Evolutionary conservation across 352 stramenopile genomes (phyloP).

Genomic region (Thraustotheca clavata): DNA sequence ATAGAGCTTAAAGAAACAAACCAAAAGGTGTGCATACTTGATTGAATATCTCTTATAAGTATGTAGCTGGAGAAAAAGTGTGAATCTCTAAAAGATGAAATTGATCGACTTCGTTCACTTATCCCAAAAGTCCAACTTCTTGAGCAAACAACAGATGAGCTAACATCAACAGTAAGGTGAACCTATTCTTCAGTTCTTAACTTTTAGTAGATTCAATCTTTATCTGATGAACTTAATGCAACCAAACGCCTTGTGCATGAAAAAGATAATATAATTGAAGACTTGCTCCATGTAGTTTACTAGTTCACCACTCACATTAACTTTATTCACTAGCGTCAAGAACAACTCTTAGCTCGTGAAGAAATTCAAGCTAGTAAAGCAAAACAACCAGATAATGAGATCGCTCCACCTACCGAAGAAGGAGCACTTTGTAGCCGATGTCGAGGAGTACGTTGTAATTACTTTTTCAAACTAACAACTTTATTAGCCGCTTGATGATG

Average conservation of each 20-base stretch:
- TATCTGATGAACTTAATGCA: conserved; percentile 35
- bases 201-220: conserved; percentile 25
- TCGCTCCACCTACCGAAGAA: background rate
- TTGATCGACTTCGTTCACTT: conserved; percentile 49
- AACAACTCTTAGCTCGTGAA: conserved; percentile 51
- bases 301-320: background rate
- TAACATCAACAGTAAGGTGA: background rate
- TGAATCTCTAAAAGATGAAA: conserved; percentile 42
- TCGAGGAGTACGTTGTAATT: background rate
- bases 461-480: background rate
- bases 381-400: conserved; percentile 31
- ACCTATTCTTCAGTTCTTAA: background rate
- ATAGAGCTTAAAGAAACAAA: conserved; percentile 81
- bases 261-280: conserved; percentile 60
- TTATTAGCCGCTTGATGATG: background rate
- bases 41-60: background rate
- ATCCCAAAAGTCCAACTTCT: conserved; percentile 44
- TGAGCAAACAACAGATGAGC: background rate
- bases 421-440: background rate
- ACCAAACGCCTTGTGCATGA: conserved; percentile 34
- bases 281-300: conserved; percentile 36
- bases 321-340: conserved; percentile 32
- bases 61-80: conserved; percentile 53
- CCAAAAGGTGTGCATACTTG: conserved; percentile 24
- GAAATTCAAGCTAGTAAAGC: conserved; percentile 39